Evolutionary conservation across 2,329 filamentous ascomycete genomes (phyloP), one percentile per base, ranked within the genome.

Genomic region (Zymoseptoria crescenta): DNA sequence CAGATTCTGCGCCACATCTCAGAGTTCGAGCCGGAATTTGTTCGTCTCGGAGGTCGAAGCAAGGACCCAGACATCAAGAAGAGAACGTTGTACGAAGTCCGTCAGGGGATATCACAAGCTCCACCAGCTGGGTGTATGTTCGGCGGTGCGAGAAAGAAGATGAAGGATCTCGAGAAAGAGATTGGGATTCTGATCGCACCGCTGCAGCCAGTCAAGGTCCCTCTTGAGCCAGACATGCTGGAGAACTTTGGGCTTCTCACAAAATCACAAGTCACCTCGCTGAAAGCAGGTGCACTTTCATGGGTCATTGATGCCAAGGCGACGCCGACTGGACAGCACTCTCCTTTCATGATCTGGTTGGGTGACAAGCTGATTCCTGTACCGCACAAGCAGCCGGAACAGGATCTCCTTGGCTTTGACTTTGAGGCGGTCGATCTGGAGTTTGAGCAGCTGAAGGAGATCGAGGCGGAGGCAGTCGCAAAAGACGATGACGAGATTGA

Each of bases 1-100:
- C 91, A 96, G 69, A 77, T 96, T 0, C 77, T 96, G 0, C 75
- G 76, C 0, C 83, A 87, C 57, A 79, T 91, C 16, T 77, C 84
- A 1, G 69, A 76, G 5, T 87, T 87, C 64, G 85, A 87, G 65
- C 72, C 75, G 0, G 80, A 83, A 1, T 85, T 91, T 59, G 75
- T 87, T 54, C 81, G 87, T 8, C 74, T 89, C 8, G 91, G 91
- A 49, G 85, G 86, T 2, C 82, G 88, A 29, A 89, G 87, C 19
- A 81, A 83, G 55, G 86, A 89, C 60, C 74, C 77, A 0, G 79
- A 81, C 0, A 69, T 78, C 21, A 84, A 84, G 61, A 77, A 82
- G 56, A 81, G 84, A 13, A 91, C 85, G 0, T 68, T 95, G 2
- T 90, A 79, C 69, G 82, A 87, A 59, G 74, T 91, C 1, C 80